These are phyloP conservation scores for Ilyonectria destructans DNA, from an alignment of 2,329 filamentous ascomycete genomes.

Conservation along the genomic window DNA sequence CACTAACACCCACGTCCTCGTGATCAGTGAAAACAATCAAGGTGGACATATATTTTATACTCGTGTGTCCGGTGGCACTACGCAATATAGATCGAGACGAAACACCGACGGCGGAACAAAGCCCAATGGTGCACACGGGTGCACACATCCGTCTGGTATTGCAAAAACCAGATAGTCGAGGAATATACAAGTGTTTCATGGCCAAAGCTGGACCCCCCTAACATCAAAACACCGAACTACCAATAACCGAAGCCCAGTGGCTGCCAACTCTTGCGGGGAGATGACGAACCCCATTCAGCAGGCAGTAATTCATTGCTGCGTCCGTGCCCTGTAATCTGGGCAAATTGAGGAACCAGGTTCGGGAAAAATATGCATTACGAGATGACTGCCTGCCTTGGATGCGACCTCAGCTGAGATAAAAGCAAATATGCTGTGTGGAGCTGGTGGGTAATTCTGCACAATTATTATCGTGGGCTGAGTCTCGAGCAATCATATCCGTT, in stretches of 20 bases:
- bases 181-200: too few species aligned
- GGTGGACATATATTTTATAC: too few species aligned
- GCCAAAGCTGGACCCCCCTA: too few species aligned
- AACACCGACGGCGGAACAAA: too few species aligned
- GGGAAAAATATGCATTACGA: constrained; percentile 1
- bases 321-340: background rate
- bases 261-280: background rate
- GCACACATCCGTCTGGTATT: too few species aligned
- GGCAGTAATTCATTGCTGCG: background rate
- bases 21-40: background rate
- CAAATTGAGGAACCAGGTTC: background rate
- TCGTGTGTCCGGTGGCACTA: too few species aligned
- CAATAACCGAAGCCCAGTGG: too few species aligned
- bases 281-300: background rate
- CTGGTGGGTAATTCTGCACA: background rate
- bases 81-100: too few species aligned
- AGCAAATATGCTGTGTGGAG: constrained; percentile 26
- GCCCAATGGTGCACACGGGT: too few species aligned
- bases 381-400: background rate
- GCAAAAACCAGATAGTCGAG: too few species aligned
- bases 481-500: constrained; percentile 18
- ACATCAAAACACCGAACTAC: too few species aligned
- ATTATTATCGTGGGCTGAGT: constrained; percentile 17
- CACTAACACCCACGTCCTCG: background rate
- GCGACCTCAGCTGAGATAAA: constrained; percentile 17